These are phyloP conservation scores for Lipomyces yamadae DNA, from an alignment of 805 yeast species.

Conservation along the genomic window DNA sequence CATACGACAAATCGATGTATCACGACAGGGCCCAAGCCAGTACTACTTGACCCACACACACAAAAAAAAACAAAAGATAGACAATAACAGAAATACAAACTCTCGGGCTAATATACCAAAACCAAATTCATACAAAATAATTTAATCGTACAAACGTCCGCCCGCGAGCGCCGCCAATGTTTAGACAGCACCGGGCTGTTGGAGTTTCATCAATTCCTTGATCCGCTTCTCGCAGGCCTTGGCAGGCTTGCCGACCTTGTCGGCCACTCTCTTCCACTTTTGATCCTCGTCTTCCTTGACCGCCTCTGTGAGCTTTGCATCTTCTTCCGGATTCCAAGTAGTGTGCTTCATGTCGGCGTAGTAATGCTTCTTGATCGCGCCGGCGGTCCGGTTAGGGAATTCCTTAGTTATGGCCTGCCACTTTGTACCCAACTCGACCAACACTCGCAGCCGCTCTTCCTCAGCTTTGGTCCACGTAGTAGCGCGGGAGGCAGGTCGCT, in stretches of 20 bases:
- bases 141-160: not conserved
- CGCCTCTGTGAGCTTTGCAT: constrained; percentile 36
- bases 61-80: not conserved
- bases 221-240: constrained; percentile 40
- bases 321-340: constrained; percentile 42
- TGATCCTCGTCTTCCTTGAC: constrained; percentile 39
- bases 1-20: too few relatives aligned
- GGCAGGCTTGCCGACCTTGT: constrained; percentile 40
- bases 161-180: not conserved
- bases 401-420: constrained; percentile 41
- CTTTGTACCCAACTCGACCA: constrained; percentile 40
- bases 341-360: constrained; percentile 44
- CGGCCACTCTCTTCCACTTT: constrained; percentile 41
- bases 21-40: too few relatives aligned
- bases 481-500: constrained; percentile 26
- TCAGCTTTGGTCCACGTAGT: constrained; percentile 36
- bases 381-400: constrained; percentile 43
- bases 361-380: constrained; percentile 44
- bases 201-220: constrained; percentile 32
- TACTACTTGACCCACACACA: not conserved
- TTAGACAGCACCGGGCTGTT: not conserved
- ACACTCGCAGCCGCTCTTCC: constrained; percentile 36
- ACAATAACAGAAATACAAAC: not conserved
- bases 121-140: not conserved
- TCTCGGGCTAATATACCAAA: too few relatives aligned